Percentiles rank a stretch among this genome's conserved stretches.
Evolutionary conservation across 2,329 filamentous ascomycete species (phyloP).

Genomic region (Grosmannia penicillata): DNA sequence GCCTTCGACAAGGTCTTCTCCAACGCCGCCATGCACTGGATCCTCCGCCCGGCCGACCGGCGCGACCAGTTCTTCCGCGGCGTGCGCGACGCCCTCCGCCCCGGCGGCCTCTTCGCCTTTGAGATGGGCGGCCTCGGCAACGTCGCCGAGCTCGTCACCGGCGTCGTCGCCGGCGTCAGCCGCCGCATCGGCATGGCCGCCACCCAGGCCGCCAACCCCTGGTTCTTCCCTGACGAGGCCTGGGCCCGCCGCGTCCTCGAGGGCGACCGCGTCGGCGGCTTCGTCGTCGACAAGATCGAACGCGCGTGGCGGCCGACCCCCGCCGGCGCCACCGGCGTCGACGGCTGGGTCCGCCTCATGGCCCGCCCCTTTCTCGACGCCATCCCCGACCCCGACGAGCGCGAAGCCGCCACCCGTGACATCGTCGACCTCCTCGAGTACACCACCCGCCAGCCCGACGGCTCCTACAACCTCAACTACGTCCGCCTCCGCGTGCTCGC

Average conservation of each 20-base stretch:
- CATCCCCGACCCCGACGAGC: constrained; percentile 25
- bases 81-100: constrained; percentile 34
- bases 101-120: constrained; percentile 45
- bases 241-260: constrained; percentile 35
- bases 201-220: constrained; percentile 39
- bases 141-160: constrained; percentile 45
- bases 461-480: constrained; percentile 39
- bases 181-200: constrained; percentile 33
- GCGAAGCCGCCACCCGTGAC: constrained; percentile 38
- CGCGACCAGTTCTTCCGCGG: constrained; percentile 37
- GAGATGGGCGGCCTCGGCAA: constrained; percentile 63
- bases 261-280: constrained; percentile 28
- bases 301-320: constrained; percentile 50
- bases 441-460: constrained; percentile 39
- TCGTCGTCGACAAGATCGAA: constrained; percentile 38
- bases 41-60: constrained; percentile 34
- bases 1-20: constrained; percentile 45
- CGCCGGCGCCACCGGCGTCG: constrained; percentile 41
- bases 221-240: constrained; percentile 56
- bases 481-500: constrained; percentile 22
- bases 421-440: constrained; percentile 37
- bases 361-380: constrained; percentile 42
- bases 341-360: constrained; percentile 53
- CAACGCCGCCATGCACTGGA: constrained; percentile 55
- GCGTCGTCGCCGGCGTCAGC: constrained; percentile 37